Conservation (phyloP, 2,329 filamentous ascomycete species). For the Apiospora marii region DNA sequence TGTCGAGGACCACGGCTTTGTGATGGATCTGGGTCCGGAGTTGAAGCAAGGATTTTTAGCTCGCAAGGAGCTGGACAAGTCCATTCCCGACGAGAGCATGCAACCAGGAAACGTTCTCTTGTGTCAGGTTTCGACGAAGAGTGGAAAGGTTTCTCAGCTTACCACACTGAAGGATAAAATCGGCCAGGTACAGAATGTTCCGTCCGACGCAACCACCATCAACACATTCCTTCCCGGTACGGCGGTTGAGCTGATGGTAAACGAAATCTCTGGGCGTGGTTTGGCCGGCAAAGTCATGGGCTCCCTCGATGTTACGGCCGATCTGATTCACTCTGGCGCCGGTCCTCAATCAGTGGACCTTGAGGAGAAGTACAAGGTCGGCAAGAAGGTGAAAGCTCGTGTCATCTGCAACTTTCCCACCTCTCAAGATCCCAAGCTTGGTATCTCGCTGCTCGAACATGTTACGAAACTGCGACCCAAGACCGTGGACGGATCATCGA, state of each 20-base stretch:
- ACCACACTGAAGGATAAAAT: conserved; percentile 76
- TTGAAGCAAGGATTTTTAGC: conserved; percentile 82
- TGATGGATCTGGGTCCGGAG: conserved; percentile 89
- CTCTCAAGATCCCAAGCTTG: conserved; percentile 81
- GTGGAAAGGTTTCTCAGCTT: conserved; percentile 85
- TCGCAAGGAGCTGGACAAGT: conserved; percentile 78
- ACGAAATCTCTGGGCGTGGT: conserved; percentile 77
- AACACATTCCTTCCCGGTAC: conserved; percentile 91
- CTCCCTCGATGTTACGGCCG: conserved; percentile 87
- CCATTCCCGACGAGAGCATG: conserved; percentile 70
- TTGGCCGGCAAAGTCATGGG: conserved; percentile 91
- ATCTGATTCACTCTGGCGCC: conserved; percentile 86
- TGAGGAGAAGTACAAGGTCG: conserved; percentile 80
- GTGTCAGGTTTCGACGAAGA: conserved; percentile 79
- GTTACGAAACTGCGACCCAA: conserved; percentile 69
- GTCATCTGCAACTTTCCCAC: conserved; percentile 88
- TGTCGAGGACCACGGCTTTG: conserved; percentile 93
- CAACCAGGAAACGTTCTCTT: conserved; percentile 87
- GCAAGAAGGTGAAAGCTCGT: conserved; percentile 83
- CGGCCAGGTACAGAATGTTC: conserved; percentile 69
- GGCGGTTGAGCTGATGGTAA: conserved; percentile 84
- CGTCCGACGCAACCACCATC: conserved; percentile 83
- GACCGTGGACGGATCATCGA: conserved; percentile 50
- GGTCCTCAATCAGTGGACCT: conserved; percentile 75
- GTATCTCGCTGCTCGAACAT: conserved; percentile 88